phyloP scores from a whole-genome alignment of 2,329 filamentous ascomycete genomes.

The Dothiorella sarmentorum region DNA sequence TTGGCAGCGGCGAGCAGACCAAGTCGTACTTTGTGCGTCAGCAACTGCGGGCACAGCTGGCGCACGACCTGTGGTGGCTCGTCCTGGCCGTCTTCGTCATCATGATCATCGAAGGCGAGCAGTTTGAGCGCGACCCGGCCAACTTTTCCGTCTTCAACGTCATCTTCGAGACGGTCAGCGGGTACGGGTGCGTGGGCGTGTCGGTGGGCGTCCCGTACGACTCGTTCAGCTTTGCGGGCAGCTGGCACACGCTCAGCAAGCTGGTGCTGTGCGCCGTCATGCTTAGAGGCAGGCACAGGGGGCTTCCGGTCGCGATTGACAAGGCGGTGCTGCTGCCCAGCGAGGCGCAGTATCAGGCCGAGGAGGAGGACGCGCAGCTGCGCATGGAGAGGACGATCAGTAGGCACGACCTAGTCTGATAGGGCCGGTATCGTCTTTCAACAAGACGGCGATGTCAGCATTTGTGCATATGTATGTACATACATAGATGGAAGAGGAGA shows the following conservation, averaged over 20 bases:
- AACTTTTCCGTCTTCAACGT: slow-evolving; percentile 44
- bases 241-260: slow-evolving; percentile 51
- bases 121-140: slow-evolving; percentile 35
- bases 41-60: slow-evolving; percentile 46
- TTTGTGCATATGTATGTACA: background rate
- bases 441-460: background rate
- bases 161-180: slow-evolving; percentile 45
- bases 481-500: background rate
- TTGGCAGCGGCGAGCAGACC: slow-evolving; percentile 25
- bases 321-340: slow-evolving; percentile 41
- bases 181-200: slow-evolving; percentile 43
- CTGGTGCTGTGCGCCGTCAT: slow-evolving; percentile 55
- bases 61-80: slow-evolving; percentile 46
- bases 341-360: slow-evolving; percentile 27
- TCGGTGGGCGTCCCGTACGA: slow-evolving; percentile 44
- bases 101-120: slow-evolving; percentile 41
- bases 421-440: background rate
- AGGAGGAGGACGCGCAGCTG: slow-evolving; percentile 33
- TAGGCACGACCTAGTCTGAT: slow-evolving; percentile 5
- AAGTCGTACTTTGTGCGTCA: slow-evolving; percentile 40
- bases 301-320: slow-evolving; percentile 55
- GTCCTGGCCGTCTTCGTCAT: slow-evolving; percentile 45
- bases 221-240: slow-evolving; percentile 47
- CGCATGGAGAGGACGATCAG: slow-evolving; percentile 19
- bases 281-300: slow-evolving; percentile 54